Conservation (phyloP, 1,284 basidiomycete species). For the Trichosporon coremiiforme region DNA sequence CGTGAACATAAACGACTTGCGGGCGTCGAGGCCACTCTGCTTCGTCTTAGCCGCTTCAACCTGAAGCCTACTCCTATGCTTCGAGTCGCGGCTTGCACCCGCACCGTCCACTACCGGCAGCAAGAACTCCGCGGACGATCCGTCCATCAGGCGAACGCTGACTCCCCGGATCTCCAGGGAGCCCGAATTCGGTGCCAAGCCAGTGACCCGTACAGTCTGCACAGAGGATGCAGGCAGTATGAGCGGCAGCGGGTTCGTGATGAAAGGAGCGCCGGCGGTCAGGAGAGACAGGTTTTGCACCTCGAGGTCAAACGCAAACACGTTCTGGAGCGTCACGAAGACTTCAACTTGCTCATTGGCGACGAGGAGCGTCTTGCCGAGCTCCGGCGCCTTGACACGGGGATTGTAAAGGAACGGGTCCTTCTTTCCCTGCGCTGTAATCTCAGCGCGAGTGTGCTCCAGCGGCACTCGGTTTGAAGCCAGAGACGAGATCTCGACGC, state of each 20-base stretch:
- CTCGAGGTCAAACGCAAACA: conserved; percentile 86
- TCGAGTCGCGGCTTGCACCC: conserved; percentile 64
- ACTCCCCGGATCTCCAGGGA: conserved; percentile 74
- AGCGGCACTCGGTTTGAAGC: conserved; percentile 69
- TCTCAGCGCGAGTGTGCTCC: conserved; percentile 63
- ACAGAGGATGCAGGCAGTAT: conserved; percentile 72
- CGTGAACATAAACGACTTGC: conserved; percentile 26
- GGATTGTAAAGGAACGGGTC: conserved; percentile 91
- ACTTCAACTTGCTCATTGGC: conserved; percentile 82
- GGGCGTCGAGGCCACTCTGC: conserved; percentile 41
- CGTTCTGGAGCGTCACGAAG: conserved; percentile 81
- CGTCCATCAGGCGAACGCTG: conserved; percentile 72
- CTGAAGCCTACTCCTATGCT: conserved; percentile 57
- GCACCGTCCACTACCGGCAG: conserved; percentile 73
- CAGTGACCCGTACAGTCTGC: conserved; percentile 72
- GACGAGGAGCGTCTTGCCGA: conserved; percentile 68
- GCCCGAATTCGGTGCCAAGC: conserved; percentile 69
- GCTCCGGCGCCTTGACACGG: conserved; percentile 61
- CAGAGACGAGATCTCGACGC: conserved; percentile 76
- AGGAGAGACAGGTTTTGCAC: conserved; percentile 76
- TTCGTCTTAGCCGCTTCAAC: conserved; percentile 58
- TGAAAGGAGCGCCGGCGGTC: conserved; percentile 79
- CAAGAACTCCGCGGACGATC: conserved; percentile 70
- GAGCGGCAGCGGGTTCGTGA: conserved; percentile 64
- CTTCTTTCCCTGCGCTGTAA: conserved; percentile 47